These are phyloP conservation scores for Venturia nashicola DNA, from an alignment of 2,329 filamentous ascomycete species.

Conservation along the genomic window DNA sequence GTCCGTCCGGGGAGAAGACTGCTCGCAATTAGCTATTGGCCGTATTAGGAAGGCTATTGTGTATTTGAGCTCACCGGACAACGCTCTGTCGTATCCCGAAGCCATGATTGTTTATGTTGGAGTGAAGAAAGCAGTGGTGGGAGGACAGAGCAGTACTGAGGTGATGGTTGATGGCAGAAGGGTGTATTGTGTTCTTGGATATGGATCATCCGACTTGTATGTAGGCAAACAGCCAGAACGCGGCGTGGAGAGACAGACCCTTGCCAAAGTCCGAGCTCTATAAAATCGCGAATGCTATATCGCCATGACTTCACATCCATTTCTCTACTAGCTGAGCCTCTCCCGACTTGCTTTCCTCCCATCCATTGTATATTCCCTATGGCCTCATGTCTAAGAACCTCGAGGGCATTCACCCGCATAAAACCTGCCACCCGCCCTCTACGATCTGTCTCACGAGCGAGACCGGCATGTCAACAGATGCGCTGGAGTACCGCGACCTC, in stretches of 20 bases:
- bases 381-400: conserved; percentile 15
- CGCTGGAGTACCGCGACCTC: conserved; percentile 28
- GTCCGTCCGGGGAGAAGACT: conserved; percentile 98
- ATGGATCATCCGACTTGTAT: not conserved
- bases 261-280: not conserved
- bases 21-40: conserved; percentile 14
- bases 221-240: not conserved
- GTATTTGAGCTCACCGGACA: conserved; percentile 65
- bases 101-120: conserved; percentile 46
- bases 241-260: conserved; percentile 1
- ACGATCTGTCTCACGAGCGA: conserved; percentile 8
- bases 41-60: conserved; percentile 15
- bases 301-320: not conserved
- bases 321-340: not conserved
- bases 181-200: not conserved
- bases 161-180: not conserved
- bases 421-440: not conserved
- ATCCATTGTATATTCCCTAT: conserved; percentile 13
- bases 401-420: not conserved
- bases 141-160: not conserved
- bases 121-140: not conserved
- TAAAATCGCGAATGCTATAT: not conserved
- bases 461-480: conserved; percentile 19
- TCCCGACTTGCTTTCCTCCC: not conserved
- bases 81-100: conserved; percentile 96